phyloP scores from a whole-genome alignment of 768 basidiomycete species.

The Boletus tomentosulus region DNA sequence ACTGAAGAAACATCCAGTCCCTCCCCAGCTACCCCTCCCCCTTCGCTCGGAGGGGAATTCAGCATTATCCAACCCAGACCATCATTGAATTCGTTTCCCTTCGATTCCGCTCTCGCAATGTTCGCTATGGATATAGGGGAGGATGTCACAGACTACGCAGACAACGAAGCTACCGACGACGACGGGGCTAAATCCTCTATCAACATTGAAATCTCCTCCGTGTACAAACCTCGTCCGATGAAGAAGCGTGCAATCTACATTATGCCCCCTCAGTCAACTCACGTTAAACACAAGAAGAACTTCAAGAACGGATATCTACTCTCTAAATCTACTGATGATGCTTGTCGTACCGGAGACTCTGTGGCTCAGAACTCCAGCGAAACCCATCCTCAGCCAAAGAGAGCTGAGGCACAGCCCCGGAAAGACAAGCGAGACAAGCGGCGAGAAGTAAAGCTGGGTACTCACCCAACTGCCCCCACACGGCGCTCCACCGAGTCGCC shows the following conservation, averaged over 20 bases:
- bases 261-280: constrained; percentile 21
- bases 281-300: constrained; percentile 14
- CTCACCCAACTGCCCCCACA: constrained; percentile 16
- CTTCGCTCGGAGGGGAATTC: constrained; percentile 4
- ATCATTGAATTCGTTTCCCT: constrained; percentile 17
- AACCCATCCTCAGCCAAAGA: constrained; percentile 6
- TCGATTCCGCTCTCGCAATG: constrained; percentile 26
- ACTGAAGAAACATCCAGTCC: constrained; percentile 28
- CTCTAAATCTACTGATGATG: constrained; percentile 1
- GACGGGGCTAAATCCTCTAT: constrained; percentile 32
- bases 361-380: neutral
- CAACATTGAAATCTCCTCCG: constrained; percentile 64
- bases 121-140: constrained; percentile 49
- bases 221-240: constrained; percentile 69
- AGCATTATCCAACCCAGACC: neutral
- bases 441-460: constrained; percentile 31
- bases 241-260: constrained; percentile 40
- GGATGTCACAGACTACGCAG: constrained; percentile 33
- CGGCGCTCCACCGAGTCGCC: neutral
- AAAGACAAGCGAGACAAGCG: constrained; percentile 34
- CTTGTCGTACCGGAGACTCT: neutral
- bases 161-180: constrained; percentile 18
- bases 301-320: constrained; percentile 26
- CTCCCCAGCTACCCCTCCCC: constrained; percentile 6
- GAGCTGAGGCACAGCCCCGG: constrained; percentile 35